Percentiles rank a stretch among this genome's conserved stretches.
Conservation (phyloP, 441 rosid genomes). For the Gossypium trilobum region DNA sequence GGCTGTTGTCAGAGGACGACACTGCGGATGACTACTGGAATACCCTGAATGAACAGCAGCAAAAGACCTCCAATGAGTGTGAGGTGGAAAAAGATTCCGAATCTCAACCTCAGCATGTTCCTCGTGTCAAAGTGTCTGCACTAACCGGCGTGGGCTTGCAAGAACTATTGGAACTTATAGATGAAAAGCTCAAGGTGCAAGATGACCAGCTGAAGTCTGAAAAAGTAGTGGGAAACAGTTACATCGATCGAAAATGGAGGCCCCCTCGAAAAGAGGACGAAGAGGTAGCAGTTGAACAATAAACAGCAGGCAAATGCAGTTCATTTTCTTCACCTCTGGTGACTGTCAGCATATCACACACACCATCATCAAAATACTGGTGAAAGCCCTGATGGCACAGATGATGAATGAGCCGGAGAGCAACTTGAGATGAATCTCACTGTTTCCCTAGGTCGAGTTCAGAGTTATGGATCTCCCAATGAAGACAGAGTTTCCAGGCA, state of each 20-base stretch:
- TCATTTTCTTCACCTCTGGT: not conserved
- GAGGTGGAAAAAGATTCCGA: constrained; percentile 15
- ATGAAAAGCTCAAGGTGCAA: constrained; percentile 40
- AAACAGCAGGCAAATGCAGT: not conserved
- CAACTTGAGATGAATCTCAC: not conserved
- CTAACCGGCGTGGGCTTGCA: constrained; percentile 45
- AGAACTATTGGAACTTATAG: constrained; percentile 53
- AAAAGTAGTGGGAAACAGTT: constrained; percentile 30
- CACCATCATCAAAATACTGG: not conserved
- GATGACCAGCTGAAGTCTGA: constrained; percentile 32
- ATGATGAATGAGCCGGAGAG: not conserved
- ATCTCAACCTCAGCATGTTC: constrained; percentile 27
- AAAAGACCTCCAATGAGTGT: constrained; percentile 10
- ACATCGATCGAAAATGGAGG: constrained; percentile 56
- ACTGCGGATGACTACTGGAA: constrained; percentile 28
- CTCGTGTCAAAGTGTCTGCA: constrained; percentile 45
- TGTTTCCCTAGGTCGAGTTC: not conserved
- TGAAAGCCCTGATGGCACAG: not conserved
- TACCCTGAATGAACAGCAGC: constrained; percentile 22
- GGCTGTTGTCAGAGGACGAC: constrained; percentile 41
- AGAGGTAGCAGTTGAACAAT: constrained; percentile 27
- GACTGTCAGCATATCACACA: not conserved
- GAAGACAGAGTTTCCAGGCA: not conserved
- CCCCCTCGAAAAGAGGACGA: constrained; percentile 42
- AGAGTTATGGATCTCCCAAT: not conserved